Percentiles rank a stretch among this genome's conserved stretches.
Evolutionary conservation across 495 filamentous ascomycete species (phyloP).

Genomic region (Apiosordaria backusii): DNA sequence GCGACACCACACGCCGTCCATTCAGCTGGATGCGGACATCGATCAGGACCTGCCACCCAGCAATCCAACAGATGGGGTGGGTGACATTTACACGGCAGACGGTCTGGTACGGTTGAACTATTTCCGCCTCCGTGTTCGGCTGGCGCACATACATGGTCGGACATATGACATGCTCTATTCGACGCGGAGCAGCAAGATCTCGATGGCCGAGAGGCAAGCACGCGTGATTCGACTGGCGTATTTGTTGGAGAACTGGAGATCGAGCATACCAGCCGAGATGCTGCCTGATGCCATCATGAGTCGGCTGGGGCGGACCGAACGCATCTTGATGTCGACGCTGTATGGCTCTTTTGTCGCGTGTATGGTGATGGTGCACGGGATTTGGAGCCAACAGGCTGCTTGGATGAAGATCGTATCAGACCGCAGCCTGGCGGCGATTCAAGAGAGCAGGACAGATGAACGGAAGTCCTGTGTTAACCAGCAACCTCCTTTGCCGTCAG

Average conservation of each 20-base stretch:
- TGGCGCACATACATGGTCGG: conserved; percentile 30
- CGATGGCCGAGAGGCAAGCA: conserved; percentile 18
- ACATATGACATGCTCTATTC: conserved; percentile 31
- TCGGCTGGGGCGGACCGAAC: conserved; percentile 19
- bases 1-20: conserved; percentile 26
- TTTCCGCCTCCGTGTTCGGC: conserved; percentile 26
- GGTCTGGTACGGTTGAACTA: conserved; percentile 27
- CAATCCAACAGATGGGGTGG: conserved; percentile 19
- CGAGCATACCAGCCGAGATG: conserved; percentile 25
- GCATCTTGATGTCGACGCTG: conserved; percentile 26
- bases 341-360: conserved; percentile 29
- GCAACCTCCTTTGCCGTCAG: conserved; percentile 18
- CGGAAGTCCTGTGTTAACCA: conserved; percentile 18
- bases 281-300: conserved; percentile 20
- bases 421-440: conserved; percentile 13
- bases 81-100: conserved; percentile 26
- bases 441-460: conserved; percentile 9
- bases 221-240: conserved; percentile 19
- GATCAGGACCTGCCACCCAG: conserved; percentile 28
- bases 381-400: conserved; percentile 27
- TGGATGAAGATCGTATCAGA: conserved; percentile 24
- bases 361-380: conserved; percentile 25
- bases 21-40: conserved; percentile 30
- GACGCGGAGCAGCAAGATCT: conserved; percentile 27
- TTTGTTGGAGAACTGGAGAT: conserved; percentile 28